A percentile compares a stretch with the other conserved stretches of the same genome.
phyloP scores from a whole-genome alignment of 805 yeast genomes.

The Yarrowia bubula region DNA sequence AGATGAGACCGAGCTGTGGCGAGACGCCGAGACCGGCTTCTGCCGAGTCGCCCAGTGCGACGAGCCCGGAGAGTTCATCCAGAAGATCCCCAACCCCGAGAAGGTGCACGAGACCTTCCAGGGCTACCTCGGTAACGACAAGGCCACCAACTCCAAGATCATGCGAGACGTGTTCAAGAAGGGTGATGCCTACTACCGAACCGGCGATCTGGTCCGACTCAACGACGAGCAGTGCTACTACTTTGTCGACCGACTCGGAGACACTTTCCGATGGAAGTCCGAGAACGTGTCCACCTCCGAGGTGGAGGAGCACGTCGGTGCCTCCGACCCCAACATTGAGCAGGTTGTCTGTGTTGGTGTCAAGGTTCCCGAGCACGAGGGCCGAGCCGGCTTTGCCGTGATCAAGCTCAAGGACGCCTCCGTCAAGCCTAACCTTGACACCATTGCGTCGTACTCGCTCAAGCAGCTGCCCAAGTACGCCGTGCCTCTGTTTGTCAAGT shows the following conservation, averaged over 20 bases:
- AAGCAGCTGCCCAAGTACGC: slow-evolving; percentile 75
- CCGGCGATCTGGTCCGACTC: slow-evolving; percentile 75
- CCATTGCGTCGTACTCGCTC: slow-evolving; percentile 42
- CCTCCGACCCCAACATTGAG: slow-evolving; percentile 43
- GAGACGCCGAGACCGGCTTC: slow-evolving; percentile 64
- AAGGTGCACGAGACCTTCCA: slow-evolving; percentile 77
- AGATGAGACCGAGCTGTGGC: slow-evolving; percentile 67
- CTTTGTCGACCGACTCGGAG: slow-evolving; percentile 91
- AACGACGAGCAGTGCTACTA: slow-evolving; percentile 70
- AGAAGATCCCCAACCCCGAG: slow-evolving; percentile 61
- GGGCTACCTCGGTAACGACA: slow-evolving; percentile 79
- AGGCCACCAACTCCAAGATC: slow-evolving; percentile 76
- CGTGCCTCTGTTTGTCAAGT: slow-evolving; percentile 75
- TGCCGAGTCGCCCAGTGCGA: slow-evolving; percentile 53
- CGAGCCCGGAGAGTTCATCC: slow-evolving; percentile 85
- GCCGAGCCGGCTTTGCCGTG: slow-evolving; percentile 90
- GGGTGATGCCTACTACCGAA: slow-evolving; percentile 90
- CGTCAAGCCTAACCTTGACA: slow-evolving; percentile 42
- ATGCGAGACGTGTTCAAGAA: slow-evolving; percentile 67
- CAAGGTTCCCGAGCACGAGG: slow-evolving; percentile 82
- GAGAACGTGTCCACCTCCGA: slow-evolving; percentile 93
- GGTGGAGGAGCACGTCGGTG: slow-evolving; percentile 66
- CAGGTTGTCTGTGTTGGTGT: slow-evolving; percentile 85
- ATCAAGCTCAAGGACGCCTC: slow-evolving; percentile 50
- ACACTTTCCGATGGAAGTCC: slow-evolving; percentile 94